A percentile compares a stretch with the other conserved stretches of the same genome.
Conservation (phyloP, 2,329 filamentous ascomycete genomes). For the Orbilia blumenaviensis region DNA sequence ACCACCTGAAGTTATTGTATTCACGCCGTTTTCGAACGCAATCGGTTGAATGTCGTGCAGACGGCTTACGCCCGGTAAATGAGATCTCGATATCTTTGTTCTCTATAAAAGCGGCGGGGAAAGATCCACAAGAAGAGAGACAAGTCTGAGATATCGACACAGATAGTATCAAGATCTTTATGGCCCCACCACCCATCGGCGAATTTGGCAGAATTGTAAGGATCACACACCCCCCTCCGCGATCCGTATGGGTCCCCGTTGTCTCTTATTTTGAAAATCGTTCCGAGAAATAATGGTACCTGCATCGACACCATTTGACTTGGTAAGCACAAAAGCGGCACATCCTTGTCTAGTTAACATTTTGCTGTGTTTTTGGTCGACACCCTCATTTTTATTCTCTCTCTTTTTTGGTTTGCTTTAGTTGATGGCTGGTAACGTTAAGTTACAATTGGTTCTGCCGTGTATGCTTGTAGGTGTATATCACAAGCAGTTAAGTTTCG, state of each 20-base stretch:
- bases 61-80: too few relatives aligned
- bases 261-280: slow-evolving; percentile 9
- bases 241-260: too few relatives aligned
- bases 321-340: slow-evolving; percentile 1
- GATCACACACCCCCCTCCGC: slow-evolving; percentile 6
- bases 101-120: slow-evolving; percentile 12
- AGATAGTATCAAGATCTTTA: neutral
- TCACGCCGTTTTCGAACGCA: slow-evolving; percentile 29
- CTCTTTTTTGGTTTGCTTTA: neutral
- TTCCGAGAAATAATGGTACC: slow-evolving; percentile 43
- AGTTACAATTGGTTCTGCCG: neutral
- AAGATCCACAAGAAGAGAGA: neutral
- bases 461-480: slow-evolving; percentile 6
- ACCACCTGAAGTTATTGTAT: neutral
- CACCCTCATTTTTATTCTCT: neutral
- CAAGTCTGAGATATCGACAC: slow-evolving; percentile 12
- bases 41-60: slow-evolving; percentile 15
- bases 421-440: too few relatives aligned
- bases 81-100: neutral
- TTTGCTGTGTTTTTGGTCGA: neutral
- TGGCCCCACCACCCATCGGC: slow-evolving; percentile 23
- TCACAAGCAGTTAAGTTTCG: slow-evolving; percentile 1
- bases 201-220: slow-evolving; percentile 26
- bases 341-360: slow-evolving; percentile 9
- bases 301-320: slow-evolving; percentile 4